Base-by-base conservation (phyloP, 2,329 filamentous ascomycete species). In the Calycina herbarum region DNA sequence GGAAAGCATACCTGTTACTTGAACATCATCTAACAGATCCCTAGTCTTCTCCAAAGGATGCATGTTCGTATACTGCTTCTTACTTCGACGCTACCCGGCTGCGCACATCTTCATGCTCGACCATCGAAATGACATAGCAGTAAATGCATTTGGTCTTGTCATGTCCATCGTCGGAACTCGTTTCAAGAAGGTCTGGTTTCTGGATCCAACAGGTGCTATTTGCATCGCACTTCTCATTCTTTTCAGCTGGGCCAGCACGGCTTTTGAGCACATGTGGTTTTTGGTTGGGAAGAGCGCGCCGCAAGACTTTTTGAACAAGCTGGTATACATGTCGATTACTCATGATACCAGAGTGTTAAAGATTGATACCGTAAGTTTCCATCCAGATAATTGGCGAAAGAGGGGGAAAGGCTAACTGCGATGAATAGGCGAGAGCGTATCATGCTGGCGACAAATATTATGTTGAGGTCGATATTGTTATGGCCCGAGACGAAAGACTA, bases 291-390 rank as follows among this genome's bases (percentile, higher is more conserved):
- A 91, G 71, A 90, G 90, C 0, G 91, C 92, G 5, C 87, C 88
- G 1, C 89, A 91, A 0, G 91, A 94, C 71, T 89, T 95, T 79
- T 85, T 93, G 33, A 96, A 95, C 75, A 86, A 96, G 59, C 79
- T 97, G 27, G 83, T 97, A 0, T 97, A 97, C 78, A 84, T 96
- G 71, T 94, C 93, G 1, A 96, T 97, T 91, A 90, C 94, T 29
- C 97, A 97, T 76, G 93, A 93, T 57, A 92, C 91, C 70, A 90
- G 91, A 11, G 96, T 97, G 74, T 88, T 87, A 74, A 89, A 92
- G 75, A 95, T 96, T 67, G 92, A 95, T 76, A 92, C 92, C 42
- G 80, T 95, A 64, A 56, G 68, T 62, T 5, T 20, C 42, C n/a
- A 20, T 48, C 20, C 17, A 20, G 2, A 24, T 24, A 5, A 20